Conservation (phyloP, 2,329 filamentous ascomycete genomes). For the Claviceps sp. region DNA sequence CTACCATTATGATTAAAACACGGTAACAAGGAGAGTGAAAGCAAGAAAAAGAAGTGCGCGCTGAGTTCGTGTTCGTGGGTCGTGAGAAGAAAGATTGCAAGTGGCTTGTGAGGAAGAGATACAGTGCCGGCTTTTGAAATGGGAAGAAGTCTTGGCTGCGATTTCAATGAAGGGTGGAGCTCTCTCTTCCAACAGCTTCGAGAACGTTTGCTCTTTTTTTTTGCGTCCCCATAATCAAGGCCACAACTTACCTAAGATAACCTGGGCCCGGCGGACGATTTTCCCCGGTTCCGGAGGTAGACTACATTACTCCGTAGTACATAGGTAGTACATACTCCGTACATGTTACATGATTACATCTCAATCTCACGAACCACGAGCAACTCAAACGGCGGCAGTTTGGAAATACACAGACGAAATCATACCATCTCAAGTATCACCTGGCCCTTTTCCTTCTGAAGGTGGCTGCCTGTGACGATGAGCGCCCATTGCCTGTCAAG, state of each 20-base stretch:
- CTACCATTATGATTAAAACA: constrained; percentile 17
- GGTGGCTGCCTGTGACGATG: too few relatives aligned
- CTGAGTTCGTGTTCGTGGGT: neutral
- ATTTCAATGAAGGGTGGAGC: constrained; percentile 14
- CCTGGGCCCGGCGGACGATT: constrained; percentile 14
- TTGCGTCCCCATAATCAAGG: neutral
- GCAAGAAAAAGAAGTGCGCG: neutral
- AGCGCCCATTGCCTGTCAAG: too few relatives aligned
- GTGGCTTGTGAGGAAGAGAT: neutral
- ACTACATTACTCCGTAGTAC: neutral
- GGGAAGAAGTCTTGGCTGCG: neutral
- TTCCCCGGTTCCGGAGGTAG: constrained; percentile 20
- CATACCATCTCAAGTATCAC: too few relatives aligned
- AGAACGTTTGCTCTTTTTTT: constrained; percentile 22
- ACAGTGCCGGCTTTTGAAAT: neutral
- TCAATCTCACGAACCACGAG: too few relatives aligned
- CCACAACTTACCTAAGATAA: constrained; percentile 3
- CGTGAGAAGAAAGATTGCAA: neutral
- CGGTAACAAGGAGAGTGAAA: neutral
- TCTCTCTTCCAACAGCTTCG: constrained; percentile 27
- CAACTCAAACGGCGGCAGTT: too few relatives aligned
- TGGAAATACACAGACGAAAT: too few relatives aligned
- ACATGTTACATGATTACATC: too few relatives aligned
- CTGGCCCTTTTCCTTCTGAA: too few relatives aligned
- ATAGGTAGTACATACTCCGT: too few relatives aligned